Evolutionary conservation across 2,329 filamentous ascomycete genomes (phyloP).

Genomic region (Phaeophleospora eucalypticola): DNA sequence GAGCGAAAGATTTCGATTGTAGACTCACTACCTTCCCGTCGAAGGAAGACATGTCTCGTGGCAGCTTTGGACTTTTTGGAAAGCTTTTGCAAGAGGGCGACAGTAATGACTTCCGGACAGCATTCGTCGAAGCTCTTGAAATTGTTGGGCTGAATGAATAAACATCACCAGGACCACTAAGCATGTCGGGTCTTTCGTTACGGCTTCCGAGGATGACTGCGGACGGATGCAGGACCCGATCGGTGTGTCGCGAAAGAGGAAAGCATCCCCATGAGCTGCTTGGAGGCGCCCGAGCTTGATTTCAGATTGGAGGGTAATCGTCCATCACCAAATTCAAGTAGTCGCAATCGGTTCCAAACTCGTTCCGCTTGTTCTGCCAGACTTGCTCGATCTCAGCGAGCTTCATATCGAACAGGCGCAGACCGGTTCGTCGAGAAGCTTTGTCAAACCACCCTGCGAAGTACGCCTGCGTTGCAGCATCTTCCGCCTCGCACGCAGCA

Average conservation of each 20-base stretch:
- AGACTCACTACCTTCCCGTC: constrained; percentile 4
- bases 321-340: background rate
- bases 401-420: background rate
- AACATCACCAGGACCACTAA: too few relatives aligned
- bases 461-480: background rate
- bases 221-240: too few relatives aligned
- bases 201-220: too few relatives aligned
- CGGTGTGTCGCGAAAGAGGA: background rate
- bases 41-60: too few relatives aligned
- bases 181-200: too few relatives aligned
- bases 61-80: too few relatives aligned
- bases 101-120: too few relatives aligned
- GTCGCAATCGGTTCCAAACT: background rate
- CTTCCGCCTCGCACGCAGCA: background rate
- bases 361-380: background rate
- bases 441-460: background rate
- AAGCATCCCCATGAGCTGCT: background rate
- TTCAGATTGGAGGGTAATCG: too few relatives aligned
- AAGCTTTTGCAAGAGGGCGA: too few relatives aligned
- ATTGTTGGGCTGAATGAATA: too few relatives aligned
- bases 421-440: background rate
- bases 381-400: background rate
- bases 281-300: too few relatives aligned
- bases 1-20: background rate
- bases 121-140: too few relatives aligned